Evolutionary conservation across 176 grass and related monocot species (phyloP).

Genomic region (Ampelocalamus luodianensis): DNA sequence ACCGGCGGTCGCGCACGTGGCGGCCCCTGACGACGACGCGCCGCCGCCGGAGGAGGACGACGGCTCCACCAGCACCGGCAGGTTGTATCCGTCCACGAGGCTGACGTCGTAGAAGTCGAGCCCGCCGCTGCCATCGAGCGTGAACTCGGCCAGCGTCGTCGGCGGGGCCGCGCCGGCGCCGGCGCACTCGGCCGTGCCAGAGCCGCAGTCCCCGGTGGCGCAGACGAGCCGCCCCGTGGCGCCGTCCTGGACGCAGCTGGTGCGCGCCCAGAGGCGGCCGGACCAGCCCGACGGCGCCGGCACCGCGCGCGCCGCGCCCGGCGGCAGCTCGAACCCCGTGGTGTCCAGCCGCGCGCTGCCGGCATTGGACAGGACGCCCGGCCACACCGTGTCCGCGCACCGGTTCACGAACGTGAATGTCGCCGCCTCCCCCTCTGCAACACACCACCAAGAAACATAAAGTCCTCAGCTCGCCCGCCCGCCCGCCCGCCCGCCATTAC

Average conservation of each 20-base stretch:
- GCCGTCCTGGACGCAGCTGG: slow-evolving; percentile 56
- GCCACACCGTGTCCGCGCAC: slow-evolving; percentile 73
- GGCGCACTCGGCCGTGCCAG: slow-evolving; percentile 69
- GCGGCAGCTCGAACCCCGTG: slow-evolving; percentile 76
- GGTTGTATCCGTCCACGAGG: slow-evolving; percentile 91
- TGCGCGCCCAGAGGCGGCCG: slow-evolving; percentile 86
- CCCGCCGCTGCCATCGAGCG: slow-evolving; percentile 60
- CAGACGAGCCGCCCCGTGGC: slow-evolving; percentile 52
- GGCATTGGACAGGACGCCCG: slow-evolving; percentile 73
- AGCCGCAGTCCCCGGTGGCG: slow-evolving; percentile 85
- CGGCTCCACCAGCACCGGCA: slow-evolving; percentile 76
- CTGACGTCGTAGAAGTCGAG: slow-evolving; percentile 96
- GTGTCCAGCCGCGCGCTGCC: slow-evolving; percentile 63
- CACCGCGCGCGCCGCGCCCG: slow-evolving; percentile 52
- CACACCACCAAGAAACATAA: slow-evolving; percentile 6
- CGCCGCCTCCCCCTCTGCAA: slow-evolving; percentile 55
- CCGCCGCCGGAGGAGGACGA: neutral
- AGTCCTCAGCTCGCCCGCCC: slow-evolving; percentile 3
- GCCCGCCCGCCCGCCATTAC: neutral
- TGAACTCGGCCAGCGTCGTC: slow-evolving; percentile 94
- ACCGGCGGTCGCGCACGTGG: slow-evolving; percentile 66
- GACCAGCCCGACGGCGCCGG: slow-evolving; percentile 78
- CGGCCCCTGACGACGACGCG: neutral
- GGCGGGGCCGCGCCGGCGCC: slow-evolving; percentile 72
- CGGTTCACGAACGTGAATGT: slow-evolving; percentile 84